These are phyloP conservation scores for Sanghuangporus baumii DNA, from an alignment of 1,284 basidiomycete genomes.

Conservation along the genomic window DNA sequence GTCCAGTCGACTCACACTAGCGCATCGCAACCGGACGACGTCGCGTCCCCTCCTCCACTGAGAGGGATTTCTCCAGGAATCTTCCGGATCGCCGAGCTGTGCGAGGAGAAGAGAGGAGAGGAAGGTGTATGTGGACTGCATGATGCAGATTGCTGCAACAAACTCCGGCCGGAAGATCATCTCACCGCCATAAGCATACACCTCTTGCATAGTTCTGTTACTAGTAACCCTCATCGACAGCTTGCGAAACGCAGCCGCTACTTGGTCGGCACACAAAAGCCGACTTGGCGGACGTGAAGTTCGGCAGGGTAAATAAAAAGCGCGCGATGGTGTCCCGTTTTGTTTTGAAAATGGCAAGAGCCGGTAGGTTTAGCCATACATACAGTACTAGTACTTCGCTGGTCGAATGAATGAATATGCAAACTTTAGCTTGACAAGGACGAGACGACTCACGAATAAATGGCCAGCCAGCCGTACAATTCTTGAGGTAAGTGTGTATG, in stretches of 20 bases:
- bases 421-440: background rate
- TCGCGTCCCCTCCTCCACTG: no score
- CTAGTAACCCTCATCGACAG: conserved; percentile 26
- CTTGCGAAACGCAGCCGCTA: conserved; percentile 30
- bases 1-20: no score
- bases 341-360: no score
- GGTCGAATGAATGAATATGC: background rate
- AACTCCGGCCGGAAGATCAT: conserved; percentile 32
- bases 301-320: no score
- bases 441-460: conserved; percentile 20
- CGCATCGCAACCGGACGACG: no score
- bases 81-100: no score
- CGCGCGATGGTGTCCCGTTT: no score
- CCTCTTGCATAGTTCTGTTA: conserved; percentile 38
- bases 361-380: conserved; percentile 34
- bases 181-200: conserved; percentile 33
- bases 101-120: no score
- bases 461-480: conserved; percentile 44
- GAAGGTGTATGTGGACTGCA: no score
- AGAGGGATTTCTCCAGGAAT: no score
- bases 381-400: conserved; percentile 16
- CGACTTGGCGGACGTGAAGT: conserved; percentile 42
- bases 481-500: conserved; percentile 38
- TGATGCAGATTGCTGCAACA: no score
- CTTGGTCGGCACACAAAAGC: conserved; percentile 32